phyloP scores from a whole-genome alignment of 2,329 filamentous ascomycete genomes.

The Sclerotinia trifoliorum region DNA sequence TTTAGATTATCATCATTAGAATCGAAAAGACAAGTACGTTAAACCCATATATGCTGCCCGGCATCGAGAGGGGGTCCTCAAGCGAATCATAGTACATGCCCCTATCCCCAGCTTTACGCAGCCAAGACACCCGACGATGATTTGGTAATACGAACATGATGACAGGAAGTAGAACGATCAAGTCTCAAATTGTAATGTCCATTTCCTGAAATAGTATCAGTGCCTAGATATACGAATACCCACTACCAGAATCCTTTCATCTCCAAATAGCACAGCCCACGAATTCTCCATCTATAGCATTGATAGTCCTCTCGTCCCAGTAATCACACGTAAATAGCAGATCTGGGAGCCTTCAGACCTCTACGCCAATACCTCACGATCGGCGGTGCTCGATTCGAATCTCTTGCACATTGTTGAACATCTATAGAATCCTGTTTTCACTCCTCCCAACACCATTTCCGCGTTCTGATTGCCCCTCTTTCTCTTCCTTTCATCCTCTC shows the following conservation, averaged over 20 bases:
- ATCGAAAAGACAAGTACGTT: neutral
- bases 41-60: neutral
- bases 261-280: neutral
- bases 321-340: neutral
- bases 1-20: neutral
- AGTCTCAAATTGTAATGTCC: neutral
- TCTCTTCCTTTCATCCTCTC: neutral
- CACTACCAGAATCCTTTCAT: neutral
- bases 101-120: neutral
- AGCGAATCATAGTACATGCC: slow-evolving; percentile 4
- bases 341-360: neutral
- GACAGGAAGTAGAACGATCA: neutral
- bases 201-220: slow-evolving; percentile 5
- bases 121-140: neutral
- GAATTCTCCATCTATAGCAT: neutral
- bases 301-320: neutral
- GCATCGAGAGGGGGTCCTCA: neutral
- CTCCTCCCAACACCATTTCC: neutral
- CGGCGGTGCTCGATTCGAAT: neutral
- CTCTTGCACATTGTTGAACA: neutral
- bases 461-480: neutral
- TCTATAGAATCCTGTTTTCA: neutral
- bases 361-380: neutral
- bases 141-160: neutral
- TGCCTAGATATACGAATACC: neutral